Conservation (phyloP, 1,284 basidiomycete genomes). For the Malassezia caprae region DNA sequence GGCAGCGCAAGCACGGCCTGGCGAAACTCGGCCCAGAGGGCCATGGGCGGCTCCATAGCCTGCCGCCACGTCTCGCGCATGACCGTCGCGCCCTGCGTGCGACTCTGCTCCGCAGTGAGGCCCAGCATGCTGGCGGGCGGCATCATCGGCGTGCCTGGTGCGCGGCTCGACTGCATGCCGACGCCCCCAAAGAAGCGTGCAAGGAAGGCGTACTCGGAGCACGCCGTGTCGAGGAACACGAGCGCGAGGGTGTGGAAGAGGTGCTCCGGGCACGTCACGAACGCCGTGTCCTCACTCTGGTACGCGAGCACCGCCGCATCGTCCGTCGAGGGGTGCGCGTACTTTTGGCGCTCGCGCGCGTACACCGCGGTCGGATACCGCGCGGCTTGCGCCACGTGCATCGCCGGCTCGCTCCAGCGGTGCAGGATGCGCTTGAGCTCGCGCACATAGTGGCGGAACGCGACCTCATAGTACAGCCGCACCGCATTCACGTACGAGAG, state of each 20-base stretch:
- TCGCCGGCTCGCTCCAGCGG: conserved; percentile 24
- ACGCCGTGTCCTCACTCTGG: conserved; percentile 31
- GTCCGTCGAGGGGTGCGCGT: conserved; percentile 1
- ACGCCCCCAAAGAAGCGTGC: conserved; percentile 37
- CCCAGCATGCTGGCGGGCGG: conserved; percentile 10
- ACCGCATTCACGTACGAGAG: conserved; percentile 73
- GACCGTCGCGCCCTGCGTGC: conserved; percentile 19
- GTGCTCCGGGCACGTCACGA: conserved; percentile 31
- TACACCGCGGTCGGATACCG: not conserved
- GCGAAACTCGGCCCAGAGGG: conserved; percentile 24
- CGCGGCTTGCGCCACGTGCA: not conserved
- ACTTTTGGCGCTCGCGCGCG: conserved; percentile 11
- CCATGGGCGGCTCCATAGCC: conserved; percentile 37
- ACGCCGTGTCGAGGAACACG: conserved; percentile 41
- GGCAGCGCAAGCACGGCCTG: conserved; percentile 19
- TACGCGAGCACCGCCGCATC: conserved; percentile 29
- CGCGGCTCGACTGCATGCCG: not conserved
- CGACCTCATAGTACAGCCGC: conserved; percentile 89
- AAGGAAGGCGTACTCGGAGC: conserved; percentile 42
- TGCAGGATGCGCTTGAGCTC: conserved; percentile 41
- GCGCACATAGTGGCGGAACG: conserved; percentile 77
- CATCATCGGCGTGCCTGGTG: conserved; percentile 1
- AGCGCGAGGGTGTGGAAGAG: conserved; percentile 38
- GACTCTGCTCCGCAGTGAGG: conserved; percentile 13
- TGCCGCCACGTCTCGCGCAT: conserved; percentile 40